Evolutionary conservation across 441 rosid species (phyloP).

Genomic region (Capsella rubella): DNA sequence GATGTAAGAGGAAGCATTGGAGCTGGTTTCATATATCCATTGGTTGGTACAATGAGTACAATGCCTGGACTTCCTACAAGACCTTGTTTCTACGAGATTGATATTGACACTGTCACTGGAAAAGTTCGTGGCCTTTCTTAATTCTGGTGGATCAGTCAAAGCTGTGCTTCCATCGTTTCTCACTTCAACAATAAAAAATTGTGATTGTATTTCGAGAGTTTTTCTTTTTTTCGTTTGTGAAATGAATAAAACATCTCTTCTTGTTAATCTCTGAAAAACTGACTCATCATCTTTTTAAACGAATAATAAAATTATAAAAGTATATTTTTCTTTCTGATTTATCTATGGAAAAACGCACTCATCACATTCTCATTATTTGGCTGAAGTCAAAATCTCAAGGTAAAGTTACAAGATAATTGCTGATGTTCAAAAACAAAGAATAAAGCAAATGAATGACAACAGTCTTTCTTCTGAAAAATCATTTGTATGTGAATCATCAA

Average conservation of each 20-base stretch:
- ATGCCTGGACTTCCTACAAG: constrained; percentile 99
- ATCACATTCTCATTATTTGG: constrained; percentile 21
- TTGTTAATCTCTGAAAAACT: too few relatives aligned
- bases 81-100: constrained; percentile 95
- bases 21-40: constrained; percentile 92
- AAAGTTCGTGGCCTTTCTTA: constrained; percentile 88
- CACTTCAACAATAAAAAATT: constrained; percentile 23
- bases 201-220: constrained; percentile 27
- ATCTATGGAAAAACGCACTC: neutral
- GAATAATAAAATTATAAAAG: neutral
- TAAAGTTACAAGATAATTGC: constrained; percentile 25
- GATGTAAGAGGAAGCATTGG: constrained; percentile 97
- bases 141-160: constrained; percentile 19
- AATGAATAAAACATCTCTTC: neutral
- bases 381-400: constrained; percentile 29
- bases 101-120: constrained; percentile 76
- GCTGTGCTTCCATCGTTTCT: constrained; percentile 16
- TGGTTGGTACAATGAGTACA: constrained; percentile 95
- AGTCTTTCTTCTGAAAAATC: constrained; percentile 31
- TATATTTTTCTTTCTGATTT: neutral
- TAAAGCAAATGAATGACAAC: constrained; percentile 21
- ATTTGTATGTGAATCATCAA: neutral
- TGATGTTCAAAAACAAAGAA: constrained; percentile 35
- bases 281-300: neutral
- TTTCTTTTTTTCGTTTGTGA: neutral